Percentiles rank a stretch among this genome's conserved stretches.
Conservation (phyloP, 768 basidiomycete genomes). For the Russula brevipes region DNA sequence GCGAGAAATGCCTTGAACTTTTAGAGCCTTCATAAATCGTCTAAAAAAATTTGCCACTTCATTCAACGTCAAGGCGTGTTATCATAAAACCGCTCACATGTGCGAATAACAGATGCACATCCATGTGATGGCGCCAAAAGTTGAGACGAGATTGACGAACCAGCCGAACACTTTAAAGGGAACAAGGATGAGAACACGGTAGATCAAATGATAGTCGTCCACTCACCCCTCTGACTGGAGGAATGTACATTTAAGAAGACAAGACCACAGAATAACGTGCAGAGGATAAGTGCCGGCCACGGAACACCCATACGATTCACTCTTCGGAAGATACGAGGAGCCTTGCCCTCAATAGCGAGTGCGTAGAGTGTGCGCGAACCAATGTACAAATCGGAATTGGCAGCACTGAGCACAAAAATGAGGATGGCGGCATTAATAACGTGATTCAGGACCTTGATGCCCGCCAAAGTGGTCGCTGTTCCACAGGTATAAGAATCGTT, state of each 20-base stretch:
- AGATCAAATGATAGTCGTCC: background rate
- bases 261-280: slow-evolving; percentile 50
- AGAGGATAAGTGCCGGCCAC: slow-evolving; percentile 44
- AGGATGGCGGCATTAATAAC: slow-evolving; percentile 62
- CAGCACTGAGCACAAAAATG: slow-evolving; percentile 56
- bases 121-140: slow-evolving; percentile 39
- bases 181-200: background rate
- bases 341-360: slow-evolving; percentile 44
- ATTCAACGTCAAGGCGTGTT: background rate
- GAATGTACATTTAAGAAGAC: slow-evolving; percentile 54
- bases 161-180: slow-evolving; percentile 32
- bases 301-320: slow-evolving; percentile 36
- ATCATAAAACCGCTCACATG: slow-evolving; percentile 37
- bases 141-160: slow-evolving; percentile 40
- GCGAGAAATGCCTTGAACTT: slow-evolving; percentile 39
- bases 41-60: slow-evolving; percentile 26
- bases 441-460: slow-evolving; percentile 55
- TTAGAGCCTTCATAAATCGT: slow-evolving; percentile 47
- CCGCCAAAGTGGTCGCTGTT: slow-evolving; percentile 41
- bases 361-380: slow-evolving; percentile 45
- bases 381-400: slow-evolving; percentile 61
- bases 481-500: background rate
- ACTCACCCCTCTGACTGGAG: slow-evolving; percentile 46
- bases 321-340: slow-evolving; percentile 38
- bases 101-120: slow-evolving; percentile 53